phyloP scores from a whole-genome alignment of 2,329 filamentous ascomycete species.

The Colletotrichum cordylinicola region DNA sequence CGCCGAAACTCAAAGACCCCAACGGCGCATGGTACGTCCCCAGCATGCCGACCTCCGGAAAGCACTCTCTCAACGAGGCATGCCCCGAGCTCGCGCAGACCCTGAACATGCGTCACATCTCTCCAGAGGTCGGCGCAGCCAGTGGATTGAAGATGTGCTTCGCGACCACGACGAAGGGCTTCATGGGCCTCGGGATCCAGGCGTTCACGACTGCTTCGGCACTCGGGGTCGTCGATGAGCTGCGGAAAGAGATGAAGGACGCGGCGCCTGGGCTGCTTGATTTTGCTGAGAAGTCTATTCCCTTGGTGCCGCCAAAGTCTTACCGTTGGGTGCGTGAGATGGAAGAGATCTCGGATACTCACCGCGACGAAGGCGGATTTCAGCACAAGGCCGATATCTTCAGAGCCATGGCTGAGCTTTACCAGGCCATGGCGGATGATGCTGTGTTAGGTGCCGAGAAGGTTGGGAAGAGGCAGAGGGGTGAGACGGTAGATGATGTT shows the following conservation, averaged over 20 bases:
- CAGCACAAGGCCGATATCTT: slow-evolving; percentile 54
- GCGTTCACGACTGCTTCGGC: slow-evolving; percentile 71
- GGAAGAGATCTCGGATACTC: slow-evolving; percentile 74
- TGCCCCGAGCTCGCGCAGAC: slow-evolving; percentile 44
- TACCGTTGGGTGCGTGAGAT: slow-evolving; percentile 82
- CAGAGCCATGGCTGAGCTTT: slow-evolving; percentile 64
- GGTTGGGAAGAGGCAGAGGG: slow-evolving; percentile 59
- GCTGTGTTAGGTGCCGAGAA: slow-evolving; percentile 65
- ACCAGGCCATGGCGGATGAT: slow-evolving; percentile 64
- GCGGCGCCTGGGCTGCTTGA: slow-evolving; percentile 52
- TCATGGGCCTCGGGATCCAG: slow-evolving; percentile 72
- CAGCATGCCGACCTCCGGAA: slow-evolving; percentile 55
- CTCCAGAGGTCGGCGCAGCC: slow-evolving; percentile 56
- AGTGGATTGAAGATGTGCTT: slow-evolving; percentile 72
- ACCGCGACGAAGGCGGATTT: slow-evolving; percentile 70
- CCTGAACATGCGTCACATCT: slow-evolving; percentile 57
- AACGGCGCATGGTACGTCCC: slow-evolving; percentile 41
- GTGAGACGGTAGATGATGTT: slow-evolving; percentile 62
- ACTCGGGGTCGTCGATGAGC: slow-evolving; percentile 65
- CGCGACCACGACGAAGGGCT: slow-evolving; percentile 65
- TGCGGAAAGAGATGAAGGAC: slow-evolving; percentile 60
- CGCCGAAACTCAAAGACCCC: slow-evolving; percentile 44
- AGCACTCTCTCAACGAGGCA: slow-evolving; percentile 42
- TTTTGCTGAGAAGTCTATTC: slow-evolving; percentile 55
- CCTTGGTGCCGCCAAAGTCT: slow-evolving; percentile 74